Evolutionary conservation across 371 early-diverging fungal genomes (phyloP), one percentile per base, ranked within the genome.

Genomic region (Quaeritorhiza haematococci): DNA sequence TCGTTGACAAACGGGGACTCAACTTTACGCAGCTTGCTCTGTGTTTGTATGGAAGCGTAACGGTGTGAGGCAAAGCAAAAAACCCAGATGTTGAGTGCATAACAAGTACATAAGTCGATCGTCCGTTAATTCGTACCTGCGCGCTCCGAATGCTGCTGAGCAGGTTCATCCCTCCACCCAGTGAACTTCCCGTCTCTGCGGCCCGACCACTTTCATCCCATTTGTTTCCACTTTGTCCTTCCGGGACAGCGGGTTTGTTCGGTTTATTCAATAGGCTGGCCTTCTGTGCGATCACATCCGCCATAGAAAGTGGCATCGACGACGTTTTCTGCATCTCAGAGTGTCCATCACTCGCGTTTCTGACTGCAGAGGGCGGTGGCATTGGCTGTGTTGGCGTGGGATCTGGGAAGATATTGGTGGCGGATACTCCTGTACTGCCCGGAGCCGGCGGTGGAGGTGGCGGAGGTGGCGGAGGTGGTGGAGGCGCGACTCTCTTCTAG

Each of bases 11-110:
- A 46, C 27, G 63, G 66, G 19, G 32, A 24, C 27, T 61, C 64
- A 23, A 67, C 70, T 34, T 70, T 72, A 34, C 49, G 50, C 38
- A 75, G 49, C 26, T 61, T 30, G 55, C 73, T 69, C 70, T 71
- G 38, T 38, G n/a, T 38, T 13, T 38, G 10, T n/a, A 38, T 38
- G 38, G 10, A 38, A 38, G 38, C 38, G 38, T n/a, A n/a, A 10
- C n/a, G n/a, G 10, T 38, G n/a, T 10, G 10, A 38, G n/a, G 38
- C 10, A 10, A 38, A 13, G 38, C 38, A 38, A n/a, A 10, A 38
- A 38, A n/a, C 38, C 10, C 38, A 38, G 13, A 38, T 38, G 38
- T 10, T 13, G n/a, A n/a, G 38, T n/a, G 10, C 38, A 13, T 38
- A 13, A n/a, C 38, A 38, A n/a, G n/a, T n/a, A n/a, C n/a, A n/a